These are phyloP conservation scores for Melocanna baccifera DNA, from an alignment of 176 grass and related monocot species.

Conservation along the genomic window DNA sequence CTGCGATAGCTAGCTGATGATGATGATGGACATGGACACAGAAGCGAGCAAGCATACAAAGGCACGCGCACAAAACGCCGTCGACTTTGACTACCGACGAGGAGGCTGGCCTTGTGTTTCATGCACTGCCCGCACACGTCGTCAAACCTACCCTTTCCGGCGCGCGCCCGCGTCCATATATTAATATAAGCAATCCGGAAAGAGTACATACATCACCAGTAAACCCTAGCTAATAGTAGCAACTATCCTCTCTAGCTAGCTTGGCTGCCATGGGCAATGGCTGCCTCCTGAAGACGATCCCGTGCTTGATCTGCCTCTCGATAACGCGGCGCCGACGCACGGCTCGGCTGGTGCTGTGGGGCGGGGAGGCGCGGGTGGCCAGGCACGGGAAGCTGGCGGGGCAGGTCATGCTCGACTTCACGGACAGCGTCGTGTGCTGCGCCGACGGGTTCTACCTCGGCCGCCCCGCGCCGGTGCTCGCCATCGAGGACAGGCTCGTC, in stretches of 20 bases:
- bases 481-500: slow-evolving; percentile 58
- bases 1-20: not conserved
- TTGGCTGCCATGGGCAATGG: slow-evolving; percentile 13
- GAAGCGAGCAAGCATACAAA: not conserved
- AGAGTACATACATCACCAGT: not conserved
- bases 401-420: slow-evolving; percentile 63
- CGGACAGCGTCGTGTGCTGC: slow-evolving; percentile 54
- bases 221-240: slow-evolving; percentile 13
- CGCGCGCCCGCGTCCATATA: slow-evolving; percentile 14
- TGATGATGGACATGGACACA: not conserved
- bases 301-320: not conserved
- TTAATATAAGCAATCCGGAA: not conserved
- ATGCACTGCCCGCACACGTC: not conserved
- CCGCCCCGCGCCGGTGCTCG: slow-evolving; percentile 54
- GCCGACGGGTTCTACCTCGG: slow-evolving; percentile 75
- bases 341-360: slow-evolving; percentile 71
- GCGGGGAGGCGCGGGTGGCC: slow-evolving; percentile 32
- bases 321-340: not conserved
- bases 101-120: not conserved
- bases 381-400: slow-evolving; percentile 40
- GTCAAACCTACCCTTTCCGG: slow-evolving; percentile 29
- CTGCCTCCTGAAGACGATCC: not conserved
- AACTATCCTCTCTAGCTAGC: not conserved
- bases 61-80: slow-evolving; percentile 29
- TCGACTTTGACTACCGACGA: slow-evolving; percentile 50